Evolutionary conservation across 805 yeast genomes (phyloP).

Genomic region (Wickerhamiella slavikovae): DNA sequence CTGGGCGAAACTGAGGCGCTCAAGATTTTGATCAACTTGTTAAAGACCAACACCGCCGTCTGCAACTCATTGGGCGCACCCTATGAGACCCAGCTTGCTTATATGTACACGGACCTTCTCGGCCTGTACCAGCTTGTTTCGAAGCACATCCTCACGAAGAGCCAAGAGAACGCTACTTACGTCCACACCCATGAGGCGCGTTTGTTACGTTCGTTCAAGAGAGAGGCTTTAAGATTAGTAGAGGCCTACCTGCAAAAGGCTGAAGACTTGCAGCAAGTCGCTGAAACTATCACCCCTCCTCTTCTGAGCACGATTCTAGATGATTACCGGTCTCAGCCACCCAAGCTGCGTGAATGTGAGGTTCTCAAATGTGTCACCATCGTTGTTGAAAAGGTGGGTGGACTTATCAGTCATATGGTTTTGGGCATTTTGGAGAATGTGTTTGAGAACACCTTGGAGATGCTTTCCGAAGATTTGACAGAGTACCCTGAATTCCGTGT

Average conservation of each 20-base stretch:
- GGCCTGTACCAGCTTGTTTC: slow-evolving; percentile 78
- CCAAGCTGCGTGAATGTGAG: slow-evolving; percentile 96
- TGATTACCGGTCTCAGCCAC: slow-evolving; percentile 73
- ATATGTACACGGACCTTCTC: slow-evolving; percentile 75
- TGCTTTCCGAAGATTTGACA: slow-evolving; percentile 88
- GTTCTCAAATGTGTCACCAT: slow-evolving; percentile 89
- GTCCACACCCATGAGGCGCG: slow-evolving; percentile 90
- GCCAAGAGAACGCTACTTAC: slow-evolving; percentile 60
- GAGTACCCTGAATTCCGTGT: slow-evolving; percentile 97
- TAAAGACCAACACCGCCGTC: slow-evolving; percentile 88
- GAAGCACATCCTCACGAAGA: slow-evolving; percentile 48
- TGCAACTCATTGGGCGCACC: slow-evolving; percentile 90
- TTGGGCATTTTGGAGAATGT: slow-evolving; percentile 73
- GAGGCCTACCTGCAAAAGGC: slow-evolving; percentile 81
- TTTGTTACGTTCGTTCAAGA: slow-evolving; percentile 87
- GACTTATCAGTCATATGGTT: slow-evolving; percentile 58
- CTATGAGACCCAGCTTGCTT: slow-evolving; percentile 70
- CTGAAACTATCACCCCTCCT: slow-evolving; percentile 62
- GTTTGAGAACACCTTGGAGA: slow-evolving; percentile 80
- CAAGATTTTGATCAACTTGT: slow-evolving; percentile 77
- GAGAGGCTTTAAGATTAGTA: slow-evolving; percentile 72
- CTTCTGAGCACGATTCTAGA: slow-evolving; percentile 67
- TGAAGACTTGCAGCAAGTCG: slow-evolving; percentile 67
- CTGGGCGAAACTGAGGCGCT: slow-evolving; percentile 46
- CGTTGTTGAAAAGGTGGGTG: slow-evolving; percentile 71